Percentiles rank a stretch among this genome's conserved stretches.
Evolutionary conservation across 805 yeast genomes (phyloP).

Genomic region (Saturnispora kantuleensis): DNA sequence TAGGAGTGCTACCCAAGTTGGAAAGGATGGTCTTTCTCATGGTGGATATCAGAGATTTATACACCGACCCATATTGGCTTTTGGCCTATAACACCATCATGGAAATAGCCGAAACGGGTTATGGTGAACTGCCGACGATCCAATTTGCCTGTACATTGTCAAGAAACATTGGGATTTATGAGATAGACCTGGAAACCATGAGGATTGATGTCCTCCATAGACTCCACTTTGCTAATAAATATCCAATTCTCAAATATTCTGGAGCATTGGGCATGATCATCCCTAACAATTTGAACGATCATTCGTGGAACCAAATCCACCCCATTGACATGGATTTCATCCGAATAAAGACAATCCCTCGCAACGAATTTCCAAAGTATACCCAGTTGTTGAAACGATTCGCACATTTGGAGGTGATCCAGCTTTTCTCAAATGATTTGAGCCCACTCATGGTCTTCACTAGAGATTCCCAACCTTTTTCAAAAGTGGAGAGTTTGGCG

Average conservation of each 20-base stretch:
- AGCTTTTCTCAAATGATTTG: neutral
- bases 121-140: neutral
- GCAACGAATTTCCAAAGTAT: neutral
- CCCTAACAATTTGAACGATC: neutral
- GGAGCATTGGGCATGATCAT: conserved; percentile 3
- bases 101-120: neutral
- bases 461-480: neutral
- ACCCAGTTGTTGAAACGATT: neutral
- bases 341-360: neutral
- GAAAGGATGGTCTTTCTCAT: conserved; percentile 1
- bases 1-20: neutral
- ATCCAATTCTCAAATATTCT: conserved; percentile 2
- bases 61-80: neutral
- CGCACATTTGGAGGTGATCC: neutral
- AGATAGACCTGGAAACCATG: neutral
- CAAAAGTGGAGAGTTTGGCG: conserved; percentile 2
- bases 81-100: neutral
- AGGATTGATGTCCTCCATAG: neutral
- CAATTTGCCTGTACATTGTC: conserved; percentile 2
- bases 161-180: neutral
- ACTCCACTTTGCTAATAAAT: neutral
- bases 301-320: conserved; percentile 1
- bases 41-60: conserved; percentile 2
- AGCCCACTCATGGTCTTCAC: neutral
- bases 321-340: conserved; percentile 1